phyloP scores from a whole-genome alignment of 1,284 basidiomycete genomes.

The Fomitopsis pinicola region DNA sequence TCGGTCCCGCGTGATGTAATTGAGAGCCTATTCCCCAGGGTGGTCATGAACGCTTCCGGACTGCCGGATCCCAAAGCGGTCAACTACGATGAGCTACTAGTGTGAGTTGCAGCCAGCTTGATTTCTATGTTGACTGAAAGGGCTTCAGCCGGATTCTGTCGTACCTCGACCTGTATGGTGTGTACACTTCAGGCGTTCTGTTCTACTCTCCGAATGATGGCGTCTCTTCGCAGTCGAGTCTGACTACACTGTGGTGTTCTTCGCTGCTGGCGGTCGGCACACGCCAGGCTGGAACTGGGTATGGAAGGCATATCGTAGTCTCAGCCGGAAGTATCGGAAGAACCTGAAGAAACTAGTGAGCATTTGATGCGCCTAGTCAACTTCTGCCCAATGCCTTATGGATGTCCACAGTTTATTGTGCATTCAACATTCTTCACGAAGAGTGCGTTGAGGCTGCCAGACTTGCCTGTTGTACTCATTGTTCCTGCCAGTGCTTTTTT shows the following conservation, averaged over 20 bases:
- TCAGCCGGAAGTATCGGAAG: slow-evolving; percentile 82
- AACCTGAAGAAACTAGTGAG: slow-evolving; percentile 77
- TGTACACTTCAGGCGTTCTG: background rate
- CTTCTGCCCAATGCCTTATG: background rate
- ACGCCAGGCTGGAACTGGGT: slow-evolving; percentile 85
- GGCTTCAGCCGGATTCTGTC: slow-evolving; percentile 59
- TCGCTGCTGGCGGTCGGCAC: slow-evolving; percentile 74
- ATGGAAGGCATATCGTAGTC: slow-evolving; percentile 82
- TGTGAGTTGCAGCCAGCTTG: slow-evolving; percentile 43
- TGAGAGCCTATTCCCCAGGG: slow-evolving; percentile 40
- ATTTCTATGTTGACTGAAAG: background rate
- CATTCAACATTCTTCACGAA: slow-evolving; percentile 87
- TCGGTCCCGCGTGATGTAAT: background rate
- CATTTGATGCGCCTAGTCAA: background rate
- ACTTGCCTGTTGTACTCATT: background rate
- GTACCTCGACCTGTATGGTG: slow-evolving; percentile 77
- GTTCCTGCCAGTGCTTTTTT: slow-evolving; percentile 67
- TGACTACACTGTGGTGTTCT: slow-evolving; percentile 83
- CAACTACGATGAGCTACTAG: slow-evolving; percentile 72
- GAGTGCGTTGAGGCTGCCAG: slow-evolving; percentile 41
- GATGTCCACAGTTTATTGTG: slow-evolving; percentile 61
- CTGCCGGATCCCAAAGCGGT: slow-evolving; percentile 75
- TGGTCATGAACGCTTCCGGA: slow-evolving; percentile 75
- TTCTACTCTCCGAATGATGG: background rate
- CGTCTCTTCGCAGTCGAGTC: slow-evolving; percentile 64